A percentile compares a stretch with the other conserved stretches of the same genome.
Evolutionary conservation across 2,329 filamentous ascomycete species (phyloP).

Genomic region (Fusarium floridanum): DNA sequence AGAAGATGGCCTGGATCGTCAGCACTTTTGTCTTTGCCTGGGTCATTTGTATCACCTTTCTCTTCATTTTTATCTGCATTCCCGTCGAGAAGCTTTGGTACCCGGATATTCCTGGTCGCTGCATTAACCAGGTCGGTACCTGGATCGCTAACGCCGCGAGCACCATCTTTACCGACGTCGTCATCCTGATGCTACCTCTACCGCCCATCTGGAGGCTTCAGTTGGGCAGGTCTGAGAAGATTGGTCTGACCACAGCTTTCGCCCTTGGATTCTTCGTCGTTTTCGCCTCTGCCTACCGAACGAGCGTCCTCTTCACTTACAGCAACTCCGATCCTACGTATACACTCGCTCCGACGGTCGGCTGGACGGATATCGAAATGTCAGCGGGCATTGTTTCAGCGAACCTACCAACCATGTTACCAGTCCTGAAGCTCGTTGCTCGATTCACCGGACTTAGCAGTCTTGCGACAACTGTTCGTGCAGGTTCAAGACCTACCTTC

Average conservation of each 20-base stretch:
- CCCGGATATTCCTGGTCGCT: slow-evolving; percentile 57
- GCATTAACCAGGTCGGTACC: slow-evolving; percentile 63
- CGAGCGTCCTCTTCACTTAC: slow-evolving; percentile 61
- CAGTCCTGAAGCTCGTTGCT: slow-evolving; percentile 55
- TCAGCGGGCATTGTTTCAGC: slow-evolving; percentile 65
- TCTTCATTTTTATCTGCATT: slow-evolving; percentile 66
- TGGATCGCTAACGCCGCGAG: slow-evolving; percentile 62
- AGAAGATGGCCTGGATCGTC: slow-evolving; percentile 56
- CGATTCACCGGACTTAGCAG: slow-evolving; percentile 56
- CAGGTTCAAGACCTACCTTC: slow-evolving; percentile 35
- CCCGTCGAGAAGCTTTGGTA: slow-evolving; percentile 65
- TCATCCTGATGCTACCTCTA: slow-evolving; percentile 60
- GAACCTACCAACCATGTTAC: slow-evolving; percentile 65
- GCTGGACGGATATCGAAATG: slow-evolving; percentile 64
- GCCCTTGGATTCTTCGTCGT: slow-evolving; percentile 61
- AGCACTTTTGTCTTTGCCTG: slow-evolving; percentile 60
- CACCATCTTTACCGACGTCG: slow-evolving; percentile 59
- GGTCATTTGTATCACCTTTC: slow-evolving; percentile 61
- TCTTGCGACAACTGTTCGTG: slow-evolving; percentile 28
- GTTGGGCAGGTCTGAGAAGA: slow-evolving; percentile 56
- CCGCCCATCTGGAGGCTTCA: slow-evolving; percentile 61
- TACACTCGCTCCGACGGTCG: slow-evolving; percentile 59
- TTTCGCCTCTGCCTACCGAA: slow-evolving; percentile 63
- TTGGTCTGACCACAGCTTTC: slow-evolving; percentile 60
- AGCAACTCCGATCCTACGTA: slow-evolving; percentile 56